Evolutionary conservation across 164 flowering plant genomes (phyloP).

Genomic region (Liquidambar formosana): DNA sequence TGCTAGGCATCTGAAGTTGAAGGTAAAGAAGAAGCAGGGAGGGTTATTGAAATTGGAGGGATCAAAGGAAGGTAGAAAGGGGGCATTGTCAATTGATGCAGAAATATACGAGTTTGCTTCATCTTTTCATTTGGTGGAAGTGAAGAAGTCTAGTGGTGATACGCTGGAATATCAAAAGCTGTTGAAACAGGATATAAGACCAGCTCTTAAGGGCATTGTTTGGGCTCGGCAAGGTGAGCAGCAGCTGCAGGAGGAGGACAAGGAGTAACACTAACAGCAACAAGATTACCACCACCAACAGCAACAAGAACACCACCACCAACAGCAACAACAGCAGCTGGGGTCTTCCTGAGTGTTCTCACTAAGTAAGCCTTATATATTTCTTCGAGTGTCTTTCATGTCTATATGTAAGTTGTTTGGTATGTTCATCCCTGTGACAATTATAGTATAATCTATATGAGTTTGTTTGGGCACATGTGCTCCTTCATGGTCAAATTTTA

Average conservation of each 20-base stretch:
- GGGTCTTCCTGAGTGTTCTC: background rate
- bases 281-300: too few relatives aligned
- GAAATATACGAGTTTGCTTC: conserved; percentile 41
- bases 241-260: conserved; percentile 7
- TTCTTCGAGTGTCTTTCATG: background rate
- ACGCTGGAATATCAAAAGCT: conserved; percentile 35
- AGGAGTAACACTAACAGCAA: too few relatives aligned
- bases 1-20: conserved; percentile 29
- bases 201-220: conserved; percentile 41
- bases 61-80: conserved; percentile 24
- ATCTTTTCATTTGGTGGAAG: conserved; percentile 32
- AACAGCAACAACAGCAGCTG: background rate
- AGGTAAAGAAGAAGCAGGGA: conserved; percentile 39
- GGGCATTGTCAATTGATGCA: conserved; percentile 34
- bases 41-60: conserved; percentile 45
- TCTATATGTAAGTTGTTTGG: background rate
- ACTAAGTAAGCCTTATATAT: background rate
- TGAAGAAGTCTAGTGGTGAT: conserved; percentile 42
- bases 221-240: conserved; percentile 47
- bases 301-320: too few relatives aligned
- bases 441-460: background rate
- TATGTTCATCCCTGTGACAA: background rate
- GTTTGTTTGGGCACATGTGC: background rate
- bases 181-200: conserved; percentile 26
- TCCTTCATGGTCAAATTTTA: background rate